Evolutionary conservation across 2,329 filamentous ascomycete species (phyloP).

Genomic region (Mollisiaceae sp.): DNA sequence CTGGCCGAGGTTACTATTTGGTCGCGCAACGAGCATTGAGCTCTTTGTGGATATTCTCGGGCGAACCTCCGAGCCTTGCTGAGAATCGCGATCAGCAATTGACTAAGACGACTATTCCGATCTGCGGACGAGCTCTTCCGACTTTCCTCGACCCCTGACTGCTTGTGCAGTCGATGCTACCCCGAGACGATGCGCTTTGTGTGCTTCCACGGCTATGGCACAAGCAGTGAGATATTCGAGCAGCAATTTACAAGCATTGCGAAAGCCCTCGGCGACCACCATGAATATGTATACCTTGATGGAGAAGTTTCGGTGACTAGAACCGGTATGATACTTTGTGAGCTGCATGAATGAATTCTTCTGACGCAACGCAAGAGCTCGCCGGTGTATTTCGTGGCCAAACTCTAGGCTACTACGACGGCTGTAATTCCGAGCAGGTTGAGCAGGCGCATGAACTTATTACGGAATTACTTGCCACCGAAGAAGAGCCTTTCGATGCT

Average conservation of each 20-base stretch:
- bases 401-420: slow-evolving; percentile 15
- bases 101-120: no score
- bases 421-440: slow-evolving; percentile 13
- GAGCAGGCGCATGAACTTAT: slow-evolving; percentile 14
- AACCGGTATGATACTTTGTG: neutral
- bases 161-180: neutral
- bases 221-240: slow-evolving; percentile 19
- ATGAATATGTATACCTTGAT: slow-evolving; percentile 16
- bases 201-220: slow-evolving; percentile 19
- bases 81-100: no score
- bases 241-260: slow-evolving; percentile 17
- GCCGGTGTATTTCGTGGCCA: slow-evolving; percentile 12
- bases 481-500: slow-evolving; percentile 18
- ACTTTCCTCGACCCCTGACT: neutral
- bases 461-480: slow-evolving; percentile 9
- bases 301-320: slow-evolving; percentile 15
- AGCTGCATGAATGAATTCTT: neutral
- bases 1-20: no score
- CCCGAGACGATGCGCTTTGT: slow-evolving; percentile 11
- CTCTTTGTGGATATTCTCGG: neutral
- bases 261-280: slow-evolving; percentile 1
- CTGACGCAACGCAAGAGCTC: neutral
- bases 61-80: neutral
- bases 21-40: neutral
- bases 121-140: no score